A percentile compares a stretch with the other conserved stretches of the same genome.
These are phyloP conservation scores for Glycine latifolia DNA, from an alignment of 306 rosid species.

Conservation along the genomic window DNA sequence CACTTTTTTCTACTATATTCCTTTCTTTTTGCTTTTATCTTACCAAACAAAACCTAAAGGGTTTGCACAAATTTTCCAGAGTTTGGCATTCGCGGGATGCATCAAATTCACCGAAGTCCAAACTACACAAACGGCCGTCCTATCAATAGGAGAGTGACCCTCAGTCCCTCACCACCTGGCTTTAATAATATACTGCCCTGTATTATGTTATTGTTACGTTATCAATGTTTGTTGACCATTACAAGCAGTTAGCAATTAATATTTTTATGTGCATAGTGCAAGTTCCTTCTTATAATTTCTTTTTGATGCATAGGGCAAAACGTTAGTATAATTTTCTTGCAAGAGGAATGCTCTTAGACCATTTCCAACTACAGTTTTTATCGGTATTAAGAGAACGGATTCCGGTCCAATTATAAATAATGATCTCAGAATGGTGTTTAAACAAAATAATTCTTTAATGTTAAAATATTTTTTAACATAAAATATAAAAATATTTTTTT, in stretches of 20 bases:
- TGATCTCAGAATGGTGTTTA: not conserved
- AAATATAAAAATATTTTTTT: not conserved
- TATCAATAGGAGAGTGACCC: conserved; percentile 2
- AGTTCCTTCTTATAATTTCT: not conserved
- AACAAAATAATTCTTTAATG: not conserved
- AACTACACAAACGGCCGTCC: not conserved
- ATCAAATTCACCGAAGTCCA: not conserved
- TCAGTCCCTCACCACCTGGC: not conserved
- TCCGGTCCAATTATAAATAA: not conserved
- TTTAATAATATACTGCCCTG: too few species aligned
- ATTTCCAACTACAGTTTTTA: not conserved
- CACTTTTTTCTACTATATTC: not conserved
- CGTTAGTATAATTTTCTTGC: not conserved
- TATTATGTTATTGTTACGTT: conserved; percentile 2
- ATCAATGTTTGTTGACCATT: conserved; percentile 17
- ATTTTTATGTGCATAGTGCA: not conserved
- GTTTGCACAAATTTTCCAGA: conserved; percentile 1
- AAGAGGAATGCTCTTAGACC: not conserved
- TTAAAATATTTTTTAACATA: not conserved
- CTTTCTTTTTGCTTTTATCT: conserved; percentile 5
- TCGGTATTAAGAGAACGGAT: not conserved
- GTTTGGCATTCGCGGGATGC: not conserved
- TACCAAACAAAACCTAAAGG: conserved; percentile 10
- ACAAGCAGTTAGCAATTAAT: not conserved
- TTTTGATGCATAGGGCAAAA: too few species aligned